These are phyloP conservation scores for Trichoderma polysporum DNA, from an alignment of 2,329 filamentous ascomycete genomes.

Conservation along the genomic window DNA sequence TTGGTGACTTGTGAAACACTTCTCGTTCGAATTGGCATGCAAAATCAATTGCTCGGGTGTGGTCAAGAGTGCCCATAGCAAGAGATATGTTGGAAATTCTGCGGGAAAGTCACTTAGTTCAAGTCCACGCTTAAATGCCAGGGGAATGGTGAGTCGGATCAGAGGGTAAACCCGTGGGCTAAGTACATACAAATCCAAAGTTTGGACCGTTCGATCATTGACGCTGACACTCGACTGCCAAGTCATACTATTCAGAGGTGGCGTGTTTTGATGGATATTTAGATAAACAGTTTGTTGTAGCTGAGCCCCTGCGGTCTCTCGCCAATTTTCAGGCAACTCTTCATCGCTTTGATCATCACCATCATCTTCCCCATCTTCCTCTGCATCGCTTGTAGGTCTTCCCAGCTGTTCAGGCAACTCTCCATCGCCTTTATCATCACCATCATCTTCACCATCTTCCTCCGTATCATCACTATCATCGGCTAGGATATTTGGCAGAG, in stretches of 20 bases:
- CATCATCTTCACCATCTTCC: no score
- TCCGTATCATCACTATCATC: background rate
- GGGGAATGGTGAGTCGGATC: background rate
- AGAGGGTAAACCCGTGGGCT: background rate
- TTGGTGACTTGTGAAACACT: conserved; percentile 45
- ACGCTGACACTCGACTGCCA: conserved; percentile 43
- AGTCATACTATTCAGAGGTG: conserved; percentile 32
- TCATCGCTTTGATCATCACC: no score
- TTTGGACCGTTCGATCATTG: conserved; percentile 44
- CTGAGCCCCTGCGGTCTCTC: conserved; percentile 33
- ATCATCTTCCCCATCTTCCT: no score
- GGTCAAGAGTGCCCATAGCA: conserved; percentile 43
- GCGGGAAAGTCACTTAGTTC: background rate
- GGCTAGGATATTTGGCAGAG: background rate
- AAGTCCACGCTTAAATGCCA: background rate
- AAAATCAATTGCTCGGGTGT: conserved; percentile 41
- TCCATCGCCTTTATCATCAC: background rate
- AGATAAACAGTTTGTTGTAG: conserved; percentile 43
- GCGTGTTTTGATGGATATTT: conserved; percentile 38
- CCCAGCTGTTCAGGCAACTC: no score
- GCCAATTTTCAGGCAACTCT: no score
- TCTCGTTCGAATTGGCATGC: conserved; percentile 51
- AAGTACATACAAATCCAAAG: conserved; percentile 43
- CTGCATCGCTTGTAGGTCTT: no score
- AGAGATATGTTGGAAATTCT: conserved; percentile 55